Evolutionary conservation across 2,329 filamentous ascomycete species (phyloP), one percentile per base, ranked within the genome.

Genomic region (Phyllosticta ampelicida): DNA sequence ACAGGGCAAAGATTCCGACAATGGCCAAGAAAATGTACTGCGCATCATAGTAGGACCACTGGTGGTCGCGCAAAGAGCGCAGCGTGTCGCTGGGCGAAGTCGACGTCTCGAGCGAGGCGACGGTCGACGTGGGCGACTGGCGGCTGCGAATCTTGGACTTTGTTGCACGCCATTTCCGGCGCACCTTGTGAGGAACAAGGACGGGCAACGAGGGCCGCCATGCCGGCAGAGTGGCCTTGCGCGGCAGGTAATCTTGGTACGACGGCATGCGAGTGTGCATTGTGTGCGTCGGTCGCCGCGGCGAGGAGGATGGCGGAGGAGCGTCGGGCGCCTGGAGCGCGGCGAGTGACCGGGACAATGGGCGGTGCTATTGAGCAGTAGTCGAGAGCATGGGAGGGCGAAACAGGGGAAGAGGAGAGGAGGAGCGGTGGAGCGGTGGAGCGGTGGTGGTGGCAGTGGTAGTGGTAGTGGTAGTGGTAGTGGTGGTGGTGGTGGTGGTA

Each of bases 81-180:
- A 96, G 73, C 11, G 90, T 90, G 68, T 95, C 86, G 66, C 81
- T 78, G 5, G 89, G 86, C 64, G 87, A 90, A 73, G 90, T 88
- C 0, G 90, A 96, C 16, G 85, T 90, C 72, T 95, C 82, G 58
- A 96, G 78, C 28, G 80, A 80, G 54, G 89, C 82, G 67, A 96
- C 83, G 62, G 86, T 86, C 54, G 88, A 86, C 20, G 85, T 80
- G 51, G 85, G 84, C 48, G 84, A 83, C 65, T 84, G 75, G 64
- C 84, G 76, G 67, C 83, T 84, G 63, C 84, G 83, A 66, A 88
- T 78, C 68, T 85, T 86, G 60, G 85, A 87, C 62, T 71, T 70
- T 58, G 77, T 78, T 50, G 74, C 74, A 60, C 86, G 79, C 70
- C 87, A 77, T 73, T 81, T 84, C 66, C 86, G 77, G 65, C 85